Conservation (phyloP, 768 basidiomycete species). For the Agaricus subrufescens region DNA sequence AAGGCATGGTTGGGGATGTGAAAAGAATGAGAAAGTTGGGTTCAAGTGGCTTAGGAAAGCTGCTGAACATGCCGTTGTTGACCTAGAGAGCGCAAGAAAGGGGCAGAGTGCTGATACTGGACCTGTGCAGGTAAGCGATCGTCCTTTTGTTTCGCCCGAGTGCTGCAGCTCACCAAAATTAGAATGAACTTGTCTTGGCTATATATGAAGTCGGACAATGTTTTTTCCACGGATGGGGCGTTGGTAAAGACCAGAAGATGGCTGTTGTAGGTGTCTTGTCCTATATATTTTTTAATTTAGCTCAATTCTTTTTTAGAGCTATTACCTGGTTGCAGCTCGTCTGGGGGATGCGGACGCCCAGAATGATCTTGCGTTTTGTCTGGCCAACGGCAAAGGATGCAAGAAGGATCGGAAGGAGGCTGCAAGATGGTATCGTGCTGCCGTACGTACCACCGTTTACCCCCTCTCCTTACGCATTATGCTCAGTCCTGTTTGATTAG, state of each 20-base stretch:
- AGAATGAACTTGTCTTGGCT: slow-evolving; percentile 82
- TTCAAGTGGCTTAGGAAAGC: slow-evolving; percentile 83
- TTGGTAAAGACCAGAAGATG: slow-evolving; percentile 85
- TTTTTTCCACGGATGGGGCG: slow-evolving; percentile 92
- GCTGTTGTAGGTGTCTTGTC: slow-evolving; percentile 56
- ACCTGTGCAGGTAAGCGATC: slow-evolving; percentile 44
- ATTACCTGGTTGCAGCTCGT: slow-evolving; percentile 78
- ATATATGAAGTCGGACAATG: slow-evolving; percentile 92
- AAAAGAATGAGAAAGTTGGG: slow-evolving; percentile 71
- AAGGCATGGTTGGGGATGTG: slow-evolving; percentile 85
- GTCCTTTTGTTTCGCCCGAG: neutral
- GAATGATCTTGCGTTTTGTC: slow-evolving; percentile 78
- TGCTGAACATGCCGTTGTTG: slow-evolving; percentile 74
- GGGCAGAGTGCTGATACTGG: slow-evolving; percentile 43
- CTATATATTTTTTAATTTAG: neutral
- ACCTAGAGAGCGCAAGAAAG: slow-evolving; percentile 60
- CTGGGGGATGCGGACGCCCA: slow-evolving; percentile 88
- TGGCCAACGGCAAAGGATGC: slow-evolving; percentile 82
- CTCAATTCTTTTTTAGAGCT: slow-evolving; percentile 44
- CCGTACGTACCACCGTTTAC: slow-evolving; percentile 43
- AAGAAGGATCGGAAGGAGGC: slow-evolving; percentile 86
- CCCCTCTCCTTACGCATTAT: neutral
- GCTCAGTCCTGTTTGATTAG: neutral
- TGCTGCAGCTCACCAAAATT: neutral
- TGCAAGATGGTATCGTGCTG: slow-evolving; percentile 88